Evolutionary conservation across 2,329 filamentous ascomycete species (phyloP).

Genomic region (Delphinella strobiligena): DNA sequence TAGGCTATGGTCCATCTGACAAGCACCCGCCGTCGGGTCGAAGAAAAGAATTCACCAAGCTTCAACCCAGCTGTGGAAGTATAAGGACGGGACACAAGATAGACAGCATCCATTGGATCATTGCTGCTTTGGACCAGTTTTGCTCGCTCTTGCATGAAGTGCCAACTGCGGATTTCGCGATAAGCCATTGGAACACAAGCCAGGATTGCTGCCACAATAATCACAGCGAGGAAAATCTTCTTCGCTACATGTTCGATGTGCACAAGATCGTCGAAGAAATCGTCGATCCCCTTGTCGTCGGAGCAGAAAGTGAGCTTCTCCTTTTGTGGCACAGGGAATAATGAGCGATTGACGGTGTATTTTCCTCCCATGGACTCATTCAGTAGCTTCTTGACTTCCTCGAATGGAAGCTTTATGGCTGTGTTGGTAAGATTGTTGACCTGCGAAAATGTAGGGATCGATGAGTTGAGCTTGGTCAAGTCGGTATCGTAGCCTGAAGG

Average conservation of each 20-base stretch:
- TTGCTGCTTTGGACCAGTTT: conserved; percentile 53
- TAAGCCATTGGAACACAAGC: conserved; percentile 70
- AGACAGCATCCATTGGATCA: conserved; percentile 79
- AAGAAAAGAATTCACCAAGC: conserved; percentile 52
- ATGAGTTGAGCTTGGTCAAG: conserved; percentile 59
- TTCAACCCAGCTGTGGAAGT: conserved; percentile 62
- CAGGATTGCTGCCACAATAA: conserved; percentile 58
- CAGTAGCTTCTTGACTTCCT: conserved; percentile 63
- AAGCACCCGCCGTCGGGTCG: conserved; percentile 54
- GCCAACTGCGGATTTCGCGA: conserved; percentile 68
- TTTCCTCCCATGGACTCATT: conserved; percentile 52
- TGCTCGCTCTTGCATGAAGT: conserved; percentile 57
- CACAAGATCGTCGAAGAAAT: conserved; percentile 69
- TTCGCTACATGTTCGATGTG: conserved; percentile 55
- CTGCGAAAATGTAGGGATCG: conserved; percentile 71
- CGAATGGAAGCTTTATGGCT: conserved; percentile 67
- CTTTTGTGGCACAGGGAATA: conserved; percentile 77
- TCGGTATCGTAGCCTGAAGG: conserved; percentile 55
- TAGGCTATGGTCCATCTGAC: conserved; percentile 78
- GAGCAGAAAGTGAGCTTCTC: conserved; percentile 79
- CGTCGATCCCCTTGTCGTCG: conserved; percentile 65
- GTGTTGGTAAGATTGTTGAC: conserved; percentile 71
- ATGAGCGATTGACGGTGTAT: conserved; percentile 65
- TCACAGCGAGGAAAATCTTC: conserved; percentile 63
- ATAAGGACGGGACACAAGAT: conserved; percentile 72